Percentiles rank a stretch among this genome's conserved stretches.
phyloP scores from a whole-genome alignment of 2,329 filamentous ascomycete species.

The Colletotrichum simmondsii region DNA sequence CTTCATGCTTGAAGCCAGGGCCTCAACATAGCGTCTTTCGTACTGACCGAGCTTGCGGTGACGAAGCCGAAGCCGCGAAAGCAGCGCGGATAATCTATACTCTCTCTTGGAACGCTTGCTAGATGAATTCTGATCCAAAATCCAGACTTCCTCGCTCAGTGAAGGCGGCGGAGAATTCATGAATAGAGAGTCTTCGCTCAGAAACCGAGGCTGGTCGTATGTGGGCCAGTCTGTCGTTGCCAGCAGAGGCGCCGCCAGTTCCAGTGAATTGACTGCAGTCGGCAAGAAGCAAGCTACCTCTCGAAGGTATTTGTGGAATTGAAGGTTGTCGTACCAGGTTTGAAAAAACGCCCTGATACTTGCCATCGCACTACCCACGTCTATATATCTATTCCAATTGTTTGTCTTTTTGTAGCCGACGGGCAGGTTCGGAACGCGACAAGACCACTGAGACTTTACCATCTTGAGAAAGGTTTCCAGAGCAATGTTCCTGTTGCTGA shows the following conservation, averaged over 20 bases:
- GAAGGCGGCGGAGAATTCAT: not conserved
- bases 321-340: conserved; percentile 41
- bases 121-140: not conserved
- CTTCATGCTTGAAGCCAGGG: not conserved
- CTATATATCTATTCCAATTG: not conserved
- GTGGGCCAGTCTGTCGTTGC: not conserved
- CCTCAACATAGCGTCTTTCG: not conserved
- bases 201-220: not conserved
- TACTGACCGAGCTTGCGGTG: not conserved
- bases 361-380: not conserved
- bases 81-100: not conserved
- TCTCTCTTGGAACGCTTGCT: not conserved
- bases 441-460: not conserved
- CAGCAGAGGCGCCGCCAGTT: not conserved
- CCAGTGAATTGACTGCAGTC: not conserved
- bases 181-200: not conserved
- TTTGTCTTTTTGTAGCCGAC: not conserved
- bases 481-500: not conserved
- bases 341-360: not conserved
- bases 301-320: conserved; percentile 40
- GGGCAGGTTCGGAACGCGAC: not conserved
- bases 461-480: not conserved
- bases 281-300: not conserved
- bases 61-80: not conserved
- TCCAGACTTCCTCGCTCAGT: not conserved